Evolutionary conservation across 352 stramenopile species (phyloP), one percentile per base, ranked within the genome.

Genomic region (Pythium grandisporangium): DNA sequence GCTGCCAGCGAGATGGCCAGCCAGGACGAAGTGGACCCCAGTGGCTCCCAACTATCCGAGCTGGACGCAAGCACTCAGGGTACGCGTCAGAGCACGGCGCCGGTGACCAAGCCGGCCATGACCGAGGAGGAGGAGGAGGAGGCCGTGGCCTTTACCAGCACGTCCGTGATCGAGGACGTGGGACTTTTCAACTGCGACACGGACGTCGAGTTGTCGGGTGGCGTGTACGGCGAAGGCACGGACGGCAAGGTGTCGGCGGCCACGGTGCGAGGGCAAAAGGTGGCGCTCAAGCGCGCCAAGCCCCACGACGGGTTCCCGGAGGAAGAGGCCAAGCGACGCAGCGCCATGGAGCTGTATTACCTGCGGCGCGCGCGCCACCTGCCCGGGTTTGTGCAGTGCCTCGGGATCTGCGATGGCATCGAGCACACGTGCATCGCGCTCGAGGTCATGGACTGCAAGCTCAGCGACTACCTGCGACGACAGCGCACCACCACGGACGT

Each of bases 401-500:
- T 92, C 33, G 78, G 78, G 2, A 45, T 89, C 14, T 92, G 78
- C 39, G 78, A 92, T 42, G 78, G 55, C 25, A 89, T 92, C 30
- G 73, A 88, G 26, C 78, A 92, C 42, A 92, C 78, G 10, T 92
- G 78, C 42, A 92, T 92, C 25, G 78, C 78, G 1, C 51, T 92
- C 6, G 78, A 92, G 45, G 78, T 92, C n/a, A 84, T 92, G 75
- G 76, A 92, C 44, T 89, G 78, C 55, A 92, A 92, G 43, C 60
- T 92, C 11, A 92, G 78, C 44, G 78, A 92, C 48, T 92, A 92
- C 51, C 58, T 89, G 56, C 59, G 78, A 39, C 55, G 70, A 24
- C 85, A 88, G 38, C 75, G 77, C 5, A 61, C 60, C 16, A 58
- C 38, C 26, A 51, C 45, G 17, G 29, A 24, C 11, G 67, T 62